These are phyloP conservation scores for Annona squamosa DNA, from an alignment of 164 flowering plant species.

Conservation along the genomic window DNA sequence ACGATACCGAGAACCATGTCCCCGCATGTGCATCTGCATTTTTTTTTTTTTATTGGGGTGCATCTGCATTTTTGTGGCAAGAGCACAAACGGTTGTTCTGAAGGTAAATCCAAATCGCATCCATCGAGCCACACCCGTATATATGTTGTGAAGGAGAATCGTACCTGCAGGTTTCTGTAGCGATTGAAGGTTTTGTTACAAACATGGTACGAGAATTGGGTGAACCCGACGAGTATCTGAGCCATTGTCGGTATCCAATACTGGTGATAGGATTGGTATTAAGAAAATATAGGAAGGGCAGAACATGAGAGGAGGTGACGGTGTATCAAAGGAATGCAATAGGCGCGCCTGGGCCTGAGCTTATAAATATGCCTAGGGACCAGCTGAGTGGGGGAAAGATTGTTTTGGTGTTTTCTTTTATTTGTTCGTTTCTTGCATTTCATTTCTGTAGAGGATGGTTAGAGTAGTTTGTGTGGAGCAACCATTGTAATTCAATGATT, in stretches of 20 bases:
- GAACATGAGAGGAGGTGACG: no score
- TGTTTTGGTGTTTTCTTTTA: no score
- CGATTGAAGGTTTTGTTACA: slow-evolving; percentile 76
- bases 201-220: slow-evolving; percentile 60
- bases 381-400: no score
- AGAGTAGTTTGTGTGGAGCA: no score
- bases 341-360: no score
- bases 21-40: slow-evolving; percentile 76
- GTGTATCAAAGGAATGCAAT: no score
- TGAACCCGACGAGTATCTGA: slow-evolving; percentile 60
- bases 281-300: no score
- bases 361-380: no score
- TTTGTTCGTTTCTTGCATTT: no score
- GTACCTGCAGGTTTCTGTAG: slow-evolving; percentile 75
- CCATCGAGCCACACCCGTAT: neutral
- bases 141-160: neutral
- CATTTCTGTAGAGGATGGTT: no score
- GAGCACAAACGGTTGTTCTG: neutral
- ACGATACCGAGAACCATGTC: slow-evolving; percentile 68
- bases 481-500: no score
- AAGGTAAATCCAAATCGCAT: neutral
- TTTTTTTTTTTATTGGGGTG: slow-evolving; percentile 14
- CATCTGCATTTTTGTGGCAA: slow-evolving; percentile 31
- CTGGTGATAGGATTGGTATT: neutral
- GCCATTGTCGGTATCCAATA: slow-evolving; percentile 74